Percentiles rank a stretch among this genome's conserved stretches.
Evolutionary conservation across 192 early-diverging fungal species (phyloP).

Genomic region (Linnemannia exigua): DNA sequence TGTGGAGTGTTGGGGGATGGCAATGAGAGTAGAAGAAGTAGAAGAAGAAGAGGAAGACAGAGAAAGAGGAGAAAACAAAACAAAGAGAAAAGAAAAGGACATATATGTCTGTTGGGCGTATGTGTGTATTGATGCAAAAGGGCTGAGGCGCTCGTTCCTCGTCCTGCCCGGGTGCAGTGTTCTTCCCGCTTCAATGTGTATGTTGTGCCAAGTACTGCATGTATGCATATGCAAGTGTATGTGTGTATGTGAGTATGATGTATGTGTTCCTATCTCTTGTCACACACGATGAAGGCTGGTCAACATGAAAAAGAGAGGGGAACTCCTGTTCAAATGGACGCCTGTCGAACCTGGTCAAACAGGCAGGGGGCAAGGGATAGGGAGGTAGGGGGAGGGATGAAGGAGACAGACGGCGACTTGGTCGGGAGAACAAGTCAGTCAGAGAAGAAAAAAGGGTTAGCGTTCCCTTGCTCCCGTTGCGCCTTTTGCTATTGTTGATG

Average conservation of each 20-base stretch:
- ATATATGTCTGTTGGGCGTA: not conserved
- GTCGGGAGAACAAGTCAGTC: not conserved
- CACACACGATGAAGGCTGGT: too few species aligned
- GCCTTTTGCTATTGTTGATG: not conserved
- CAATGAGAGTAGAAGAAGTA: not conserved
- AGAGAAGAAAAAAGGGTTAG: not conserved
- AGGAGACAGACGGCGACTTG: not conserved
- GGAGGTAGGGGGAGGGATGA: not conserved
- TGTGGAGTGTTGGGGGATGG: slow-evolving; percentile 9
- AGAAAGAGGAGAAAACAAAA: not conserved
- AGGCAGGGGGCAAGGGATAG: not conserved
- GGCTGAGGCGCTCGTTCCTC: not conserved
- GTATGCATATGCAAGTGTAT: too few species aligned
- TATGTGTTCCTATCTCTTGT: too few species aligned
- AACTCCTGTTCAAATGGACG: not conserved
- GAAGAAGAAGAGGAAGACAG: not conserved
- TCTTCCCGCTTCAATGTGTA: too few species aligned
- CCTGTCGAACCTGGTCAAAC: not conserved
- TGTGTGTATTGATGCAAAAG: not conserved
- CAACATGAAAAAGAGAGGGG: not conserved
- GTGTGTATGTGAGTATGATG: too few species aligned
- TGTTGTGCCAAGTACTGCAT: too few species aligned
- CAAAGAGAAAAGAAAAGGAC: not conserved
- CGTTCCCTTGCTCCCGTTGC: not conserved
- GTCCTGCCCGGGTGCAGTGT: too few species aligned